Evolutionary conservation across 352 stramenopile species (phyloP).

Genomic region (Globisporangium nodosum): DNA sequence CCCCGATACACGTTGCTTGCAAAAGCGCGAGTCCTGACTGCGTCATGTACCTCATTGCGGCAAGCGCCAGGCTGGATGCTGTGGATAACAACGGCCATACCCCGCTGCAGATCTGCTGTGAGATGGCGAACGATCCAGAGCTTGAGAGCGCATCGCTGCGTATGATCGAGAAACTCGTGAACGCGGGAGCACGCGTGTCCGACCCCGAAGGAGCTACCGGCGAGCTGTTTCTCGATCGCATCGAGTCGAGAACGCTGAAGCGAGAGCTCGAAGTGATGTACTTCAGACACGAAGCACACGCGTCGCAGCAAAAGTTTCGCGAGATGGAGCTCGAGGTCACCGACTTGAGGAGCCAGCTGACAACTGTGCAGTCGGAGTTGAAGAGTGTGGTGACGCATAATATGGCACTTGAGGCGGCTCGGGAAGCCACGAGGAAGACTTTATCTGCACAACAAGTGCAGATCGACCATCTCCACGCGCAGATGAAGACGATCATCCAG

Average conservation of each 20-base stretch:
- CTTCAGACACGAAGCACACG: constrained; percentile 28
- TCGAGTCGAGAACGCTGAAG: constrained; percentile 39
- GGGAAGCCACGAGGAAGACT: background rate
- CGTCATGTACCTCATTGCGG: constrained; percentile 55
- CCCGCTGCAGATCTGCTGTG: constrained; percentile 40
- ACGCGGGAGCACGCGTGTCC: background rate
- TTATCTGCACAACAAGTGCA: constrained; percentile 17
- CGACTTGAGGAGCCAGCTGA: background rate
- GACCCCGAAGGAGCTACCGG: background rate
- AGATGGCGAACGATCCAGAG: constrained; percentile 34
- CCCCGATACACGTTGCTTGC: constrained; percentile 58
- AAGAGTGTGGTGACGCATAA: background rate
- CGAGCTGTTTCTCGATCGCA: constrained; percentile 33
- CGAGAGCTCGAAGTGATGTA: constrained; percentile 59
- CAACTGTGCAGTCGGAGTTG: constrained; percentile 1
- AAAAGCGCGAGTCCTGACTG: constrained; percentile 29
- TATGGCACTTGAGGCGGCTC: background rate
- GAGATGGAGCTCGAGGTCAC: no score
- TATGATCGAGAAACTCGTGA: constrained; percentile 8
- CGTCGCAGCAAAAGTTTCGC: no score
- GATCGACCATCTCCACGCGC: constrained; percentile 54
- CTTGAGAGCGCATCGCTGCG: constrained; percentile 18
- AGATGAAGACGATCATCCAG: constrained; percentile 51
- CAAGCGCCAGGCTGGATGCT: constrained; percentile 37
- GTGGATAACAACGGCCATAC: constrained; percentile 25